These are phyloP conservation scores for Geosmithia putterillii DNA, from an alignment of 2,329 filamentous ascomycete genomes.

Conservation along the genomic window DNA sequence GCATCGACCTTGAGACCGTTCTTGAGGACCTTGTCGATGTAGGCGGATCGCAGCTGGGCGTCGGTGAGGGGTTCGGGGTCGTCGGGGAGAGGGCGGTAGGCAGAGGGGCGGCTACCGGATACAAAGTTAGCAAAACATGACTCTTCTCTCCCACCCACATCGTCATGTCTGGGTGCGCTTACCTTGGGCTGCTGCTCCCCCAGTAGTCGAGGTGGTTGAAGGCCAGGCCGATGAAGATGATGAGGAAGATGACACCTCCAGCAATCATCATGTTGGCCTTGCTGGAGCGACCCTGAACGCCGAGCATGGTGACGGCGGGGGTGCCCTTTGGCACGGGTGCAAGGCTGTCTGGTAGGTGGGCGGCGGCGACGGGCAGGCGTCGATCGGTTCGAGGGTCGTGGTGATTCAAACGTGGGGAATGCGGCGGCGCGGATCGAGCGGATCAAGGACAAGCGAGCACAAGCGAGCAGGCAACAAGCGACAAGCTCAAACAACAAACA, in stretches of 20 bases:
- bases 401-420: neutral
- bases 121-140: too few relatives aligned
- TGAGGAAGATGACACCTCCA: conserved; percentile 17
- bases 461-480: too few relatives aligned
- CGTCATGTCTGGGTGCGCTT: too few relatives aligned
- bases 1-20: conserved; percentile 13
- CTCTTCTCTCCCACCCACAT: too few relatives aligned
- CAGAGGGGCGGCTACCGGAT: too few relatives aligned
- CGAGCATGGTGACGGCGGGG: neutral
- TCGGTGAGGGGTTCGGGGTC: conserved; percentile 1
- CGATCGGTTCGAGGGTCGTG: too few relatives aligned
- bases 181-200: too few relatives aligned
- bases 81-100: neutral
- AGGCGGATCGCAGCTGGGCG: conserved; percentile 16
- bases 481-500: conserved; percentile 2
- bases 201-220: conserved; percentile 16
- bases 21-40: conserved; percentile 17
- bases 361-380: neutral
- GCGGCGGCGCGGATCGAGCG: conserved; percentile 8
- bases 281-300: conserved; percentile 5
- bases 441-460: too few relatives aligned
- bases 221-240: conserved; percentile 16
- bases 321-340: neutral
- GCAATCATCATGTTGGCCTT: conserved; percentile 14
- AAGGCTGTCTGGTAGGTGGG: neutral